Evolutionary conservation across 768 basidiomycete genomes (phyloP), one percentile per base, ranked within the genome.

Genomic region (Calocybe cyanea): DNA sequence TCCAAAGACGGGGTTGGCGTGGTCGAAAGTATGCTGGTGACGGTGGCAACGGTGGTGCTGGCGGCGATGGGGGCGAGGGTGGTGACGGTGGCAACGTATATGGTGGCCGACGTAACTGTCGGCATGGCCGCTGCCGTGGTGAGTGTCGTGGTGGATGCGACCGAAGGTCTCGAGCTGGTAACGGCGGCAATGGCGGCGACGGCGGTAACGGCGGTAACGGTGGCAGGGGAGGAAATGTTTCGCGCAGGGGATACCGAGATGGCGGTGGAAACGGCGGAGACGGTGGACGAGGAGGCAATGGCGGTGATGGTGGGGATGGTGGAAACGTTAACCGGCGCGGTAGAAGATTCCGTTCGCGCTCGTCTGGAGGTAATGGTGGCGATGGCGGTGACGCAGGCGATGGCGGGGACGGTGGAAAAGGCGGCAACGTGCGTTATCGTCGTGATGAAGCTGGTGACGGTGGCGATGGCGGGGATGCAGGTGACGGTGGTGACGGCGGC

Each of bases 371-470:
- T 3, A 13, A 28, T 13, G 39, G 39, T 13, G 25, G 25, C n/a
- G 25, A 43, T 21, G 39, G 24, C 17, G 39, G 39, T 4, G 6
- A 15, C 2, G 15, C 13, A 15, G 39, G 23, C 15, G 11, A 41
- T 41, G 39, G 39, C 7, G 39, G 21, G 8, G 25, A 15, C n/a
- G 25, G 15, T 2, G 39, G 39, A 13, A 21, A 21, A 20, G 39
- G 39, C 7, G 0, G 38, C 36, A 1, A 14, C 32, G 2, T 38
- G 50, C 4, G 35, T 15, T 15, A 33, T n/a, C 41, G 44, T 10
- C 20, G 39, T 32, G 37, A 37, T 20, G 11, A 34, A 5, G 45
- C 37, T 11, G 50, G 50, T 9, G 41, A 51, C 10, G 50, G 50
- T 10, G 50, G 50, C 2, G 45, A 35, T 18, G 48, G 38, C 4